These are phyloP conservation scores for Moricandia arvensis DNA, from an alignment of 345 rosid species.

Conservation along the genomic window DNA sequence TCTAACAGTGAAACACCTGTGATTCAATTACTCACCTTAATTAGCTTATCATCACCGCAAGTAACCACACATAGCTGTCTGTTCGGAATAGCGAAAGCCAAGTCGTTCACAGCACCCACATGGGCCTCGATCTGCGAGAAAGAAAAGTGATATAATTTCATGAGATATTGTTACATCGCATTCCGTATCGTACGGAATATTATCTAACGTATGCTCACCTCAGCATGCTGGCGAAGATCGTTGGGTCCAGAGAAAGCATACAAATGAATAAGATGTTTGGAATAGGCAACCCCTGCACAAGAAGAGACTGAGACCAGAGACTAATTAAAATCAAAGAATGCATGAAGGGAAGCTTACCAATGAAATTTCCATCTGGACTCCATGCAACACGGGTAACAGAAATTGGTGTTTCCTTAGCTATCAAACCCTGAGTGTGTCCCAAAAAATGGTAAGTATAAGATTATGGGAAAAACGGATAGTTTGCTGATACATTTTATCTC, in stretches of 20 bases:
- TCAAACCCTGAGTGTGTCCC: conserved; percentile 42
- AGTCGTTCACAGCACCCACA: conserved; percentile 79
- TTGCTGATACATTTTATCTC: neutral
- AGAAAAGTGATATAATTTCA: conserved; percentile 18
- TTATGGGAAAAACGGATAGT: conserved; percentile 18
- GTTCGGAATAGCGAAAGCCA: conserved; percentile 85
- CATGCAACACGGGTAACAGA: conserved; percentile 66
- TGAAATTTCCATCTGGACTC: conserved; percentile 65
- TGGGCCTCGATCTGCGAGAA: conserved; percentile 77
- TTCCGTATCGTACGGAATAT: neutral
- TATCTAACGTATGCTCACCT: conserved; percentile 43
- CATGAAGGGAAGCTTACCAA: conserved; percentile 46
- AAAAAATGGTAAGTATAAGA: conserved; percentile 10
- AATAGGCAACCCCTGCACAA: conserved; percentile 67
- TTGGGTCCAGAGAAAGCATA: conserved; percentile 48
- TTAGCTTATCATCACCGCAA: conserved; percentile 89
- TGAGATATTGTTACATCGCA: conserved; percentile 3
- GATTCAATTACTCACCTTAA: conserved; percentile 52
- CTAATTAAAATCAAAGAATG: neutral
- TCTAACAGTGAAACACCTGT: neutral
- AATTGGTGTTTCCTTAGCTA: conserved; percentile 42
- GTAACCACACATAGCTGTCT: conserved; percentile 77
- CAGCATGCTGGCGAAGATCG: conserved; percentile 58
- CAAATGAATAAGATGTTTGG: conserved; percentile 62
- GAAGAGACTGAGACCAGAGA: conserved; percentile 32